Evolutionary conservation across 2,329 filamentous ascomycete genomes (phyloP), one percentile per base, ranked within the genome.

Genomic region (Sarocladium kiliense): DNA sequence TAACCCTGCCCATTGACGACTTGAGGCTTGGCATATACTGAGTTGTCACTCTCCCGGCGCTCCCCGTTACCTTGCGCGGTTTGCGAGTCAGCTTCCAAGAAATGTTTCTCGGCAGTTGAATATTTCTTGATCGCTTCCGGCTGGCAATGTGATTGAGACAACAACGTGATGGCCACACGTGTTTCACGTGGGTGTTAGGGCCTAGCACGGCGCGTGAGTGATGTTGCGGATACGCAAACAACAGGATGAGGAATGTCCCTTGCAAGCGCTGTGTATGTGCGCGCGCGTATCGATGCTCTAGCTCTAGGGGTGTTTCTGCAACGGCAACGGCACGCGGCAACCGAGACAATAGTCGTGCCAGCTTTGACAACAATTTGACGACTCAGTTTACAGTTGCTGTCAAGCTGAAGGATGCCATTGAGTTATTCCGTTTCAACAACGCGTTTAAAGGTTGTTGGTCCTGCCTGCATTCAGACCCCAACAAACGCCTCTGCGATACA

Each of bases 21-120:
- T 34, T 16, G n/a, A 36, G 25, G 11, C 47, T 51, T 51, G 47
- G 47, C 27, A 34, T 51, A 30, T 9, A n/a, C 21, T 30, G 26
- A 18, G 47, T 51, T 32, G 47, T 51, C 47, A 21, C 10, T 30
- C 44, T n/a, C 25, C 18, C 44, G 41, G 7, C 9, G 41, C 12
- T 21, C 16, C 23, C 19, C 23, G 25, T 4, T 23, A 21, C 41
- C 23, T 7, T 51, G 47, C 47, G 47, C 30, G n/a, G 14, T 36
- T 51, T 36, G 10, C 47, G 47, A 51, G 47, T 51, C 47, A 51
- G 47, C 30, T 12, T 45, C 16, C 41, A n/a, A n/a, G n/a, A n/a
- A n/a, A n/a, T n/a, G n/a, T n/a, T 19, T 41, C n/a, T 41, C 37
- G 37, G 37, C 37, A 41, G 23, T 25, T 25, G 21, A 23, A 25